Evolutionary conservation across 805 yeast species (phyloP).

Genomic region (Cyberlindnera bimundalis): DNA sequence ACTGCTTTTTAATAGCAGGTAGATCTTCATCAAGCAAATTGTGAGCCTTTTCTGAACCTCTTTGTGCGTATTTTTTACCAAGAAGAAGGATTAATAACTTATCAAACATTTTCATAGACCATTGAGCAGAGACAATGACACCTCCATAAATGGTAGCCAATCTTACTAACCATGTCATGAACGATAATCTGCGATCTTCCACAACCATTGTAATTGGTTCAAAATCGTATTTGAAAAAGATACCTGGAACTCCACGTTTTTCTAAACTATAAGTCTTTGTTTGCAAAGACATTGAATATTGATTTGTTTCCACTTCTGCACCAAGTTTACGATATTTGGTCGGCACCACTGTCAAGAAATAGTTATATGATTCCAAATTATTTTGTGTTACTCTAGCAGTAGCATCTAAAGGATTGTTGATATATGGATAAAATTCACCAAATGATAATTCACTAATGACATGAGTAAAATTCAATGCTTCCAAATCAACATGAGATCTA

Average conservation of each 20-base stretch:
- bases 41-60: constrained; percentile 24
- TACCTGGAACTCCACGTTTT: constrained; percentile 57
- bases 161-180: constrained; percentile 72
- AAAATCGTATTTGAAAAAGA: constrained; percentile 79
- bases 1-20: neutral
- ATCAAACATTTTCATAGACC: constrained; percentile 59
- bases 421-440: constrained; percentile 84
- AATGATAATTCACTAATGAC: constrained; percentile 82
- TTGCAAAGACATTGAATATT: constrained; percentile 68
- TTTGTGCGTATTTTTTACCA: constrained; percentile 50
- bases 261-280: constrained; percentile 29
- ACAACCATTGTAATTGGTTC: constrained; percentile 78
- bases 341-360: constrained; percentile 79
- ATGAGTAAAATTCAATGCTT: constrained; percentile 75
- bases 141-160: constrained; percentile 85
- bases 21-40: constrained; percentile 19
- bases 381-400: constrained; percentile 57
- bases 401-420: constrained; percentile 83
- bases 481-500: constrained; percentile 42
- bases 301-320: constrained; percentile 71
- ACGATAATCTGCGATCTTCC: constrained; percentile 69
- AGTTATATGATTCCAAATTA: constrained; percentile 51
- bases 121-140: constrained; percentile 62
- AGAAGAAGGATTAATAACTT: constrained; percentile 44
- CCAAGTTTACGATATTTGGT: constrained; percentile 73